These are phyloP conservation scores for Euphorbia corollata DNA, from an alignment of 441 rosid species.

Conservation along the genomic window DNA sequence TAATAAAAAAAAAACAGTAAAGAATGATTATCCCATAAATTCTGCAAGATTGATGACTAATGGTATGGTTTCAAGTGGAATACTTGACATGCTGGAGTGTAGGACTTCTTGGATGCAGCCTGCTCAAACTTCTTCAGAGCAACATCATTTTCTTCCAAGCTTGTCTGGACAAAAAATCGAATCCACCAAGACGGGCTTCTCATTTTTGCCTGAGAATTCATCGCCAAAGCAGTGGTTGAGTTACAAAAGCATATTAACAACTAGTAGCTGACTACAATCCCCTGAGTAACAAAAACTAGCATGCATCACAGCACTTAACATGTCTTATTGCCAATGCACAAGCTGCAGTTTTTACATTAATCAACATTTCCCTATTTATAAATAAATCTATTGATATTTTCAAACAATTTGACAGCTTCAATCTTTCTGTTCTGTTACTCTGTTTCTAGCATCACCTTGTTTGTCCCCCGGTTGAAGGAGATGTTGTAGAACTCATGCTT, in stretches of 20 bases:
- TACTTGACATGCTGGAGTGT: conserved; percentile 65
- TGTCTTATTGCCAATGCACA: background rate
- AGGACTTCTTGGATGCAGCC: conserved; percentile 56
- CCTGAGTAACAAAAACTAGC: background rate
- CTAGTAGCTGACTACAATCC: background rate
- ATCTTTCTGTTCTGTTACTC: background rate
- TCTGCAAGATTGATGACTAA: conserved; percentile 16
- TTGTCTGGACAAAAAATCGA: conserved; percentile 67
- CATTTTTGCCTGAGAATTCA: conserved; percentile 60
- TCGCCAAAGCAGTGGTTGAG: conserved; percentile 5
- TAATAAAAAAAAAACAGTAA: conserved; percentile 4
- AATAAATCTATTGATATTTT: background rate
- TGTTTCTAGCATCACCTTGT: background rate
- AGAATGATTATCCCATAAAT: conserved; percentile 10
- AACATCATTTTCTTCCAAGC: conserved; percentile 74
- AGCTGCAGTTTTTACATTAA: background rate
- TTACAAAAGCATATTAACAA: background rate
- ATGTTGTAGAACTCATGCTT: background rate
- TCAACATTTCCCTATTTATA: background rate
- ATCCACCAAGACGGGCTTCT: conserved; percentile 91
- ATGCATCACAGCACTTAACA: background rate
- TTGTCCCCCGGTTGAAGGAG: background rate
- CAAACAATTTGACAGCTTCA: background rate
- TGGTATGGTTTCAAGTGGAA: conserved; percentile 74
- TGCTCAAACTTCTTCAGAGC: conserved; percentile 70